phyloP scores from a whole-genome alignment of 2,329 filamentous ascomycete species.

The Trichophyton schoenleinii region DNA sequence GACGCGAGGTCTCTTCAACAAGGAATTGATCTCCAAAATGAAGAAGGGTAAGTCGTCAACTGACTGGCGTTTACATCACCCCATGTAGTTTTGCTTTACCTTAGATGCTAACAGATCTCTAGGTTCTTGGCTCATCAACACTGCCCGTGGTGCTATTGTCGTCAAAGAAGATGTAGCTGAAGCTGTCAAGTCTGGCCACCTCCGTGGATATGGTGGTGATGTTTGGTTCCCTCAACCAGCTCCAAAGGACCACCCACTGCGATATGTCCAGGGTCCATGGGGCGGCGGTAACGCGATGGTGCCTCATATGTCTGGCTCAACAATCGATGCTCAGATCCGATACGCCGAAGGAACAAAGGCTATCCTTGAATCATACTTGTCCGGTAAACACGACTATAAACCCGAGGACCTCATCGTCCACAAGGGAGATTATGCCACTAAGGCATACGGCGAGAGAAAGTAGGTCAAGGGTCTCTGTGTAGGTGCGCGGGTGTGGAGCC shows the following conservation, averaged over 20 bases:
- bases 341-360: slow-evolving; percentile 79
- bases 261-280: slow-evolving; percentile 85
- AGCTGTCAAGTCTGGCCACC: slow-evolving; percentile 77
- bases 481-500: too few species aligned
- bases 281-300: slow-evolving; percentile 98
- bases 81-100: not conserved
- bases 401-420: slow-evolving; percentile 84
- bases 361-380: slow-evolving; percentile 85
- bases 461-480: not conserved
- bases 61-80: not conserved
- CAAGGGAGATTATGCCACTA: slow-evolving; percentile 85
- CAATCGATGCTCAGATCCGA: slow-evolving; percentile 91
- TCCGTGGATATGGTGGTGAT: slow-evolving; percentile 39
- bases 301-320: slow-evolving; percentile 96
- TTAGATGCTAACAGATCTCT: slow-evolving; percentile 7
- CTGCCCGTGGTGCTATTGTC: slow-evolving; percentile 93
- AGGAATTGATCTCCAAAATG: slow-evolving; percentile 97
- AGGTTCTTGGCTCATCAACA: slow-evolving; percentile 97
- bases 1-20: slow-evolving; percentile 93
- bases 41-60: slow-evolving; percentile 58
- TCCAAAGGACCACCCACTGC: slow-evolving; percentile 81
- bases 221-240: slow-evolving; percentile 95
- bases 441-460: slow-evolving; percentile 69
- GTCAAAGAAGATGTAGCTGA: slow-evolving; percentile 98
- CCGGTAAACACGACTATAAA: slow-evolving; percentile 74